Base-by-base conservation (phyloP, 805 yeast species). In the Candida coleopterorum region DNA sequence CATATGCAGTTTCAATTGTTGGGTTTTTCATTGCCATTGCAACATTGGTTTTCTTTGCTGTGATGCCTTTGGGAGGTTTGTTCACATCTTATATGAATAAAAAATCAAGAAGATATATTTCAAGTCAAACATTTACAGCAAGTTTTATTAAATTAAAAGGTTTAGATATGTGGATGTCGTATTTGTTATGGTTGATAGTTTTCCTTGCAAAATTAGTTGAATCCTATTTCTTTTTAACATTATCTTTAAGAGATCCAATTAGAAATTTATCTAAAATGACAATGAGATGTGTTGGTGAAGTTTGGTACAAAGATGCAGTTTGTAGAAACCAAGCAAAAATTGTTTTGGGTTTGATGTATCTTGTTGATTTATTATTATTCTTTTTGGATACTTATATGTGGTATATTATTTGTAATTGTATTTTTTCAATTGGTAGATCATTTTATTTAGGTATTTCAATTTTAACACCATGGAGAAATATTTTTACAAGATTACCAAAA, bases 391-490 rank as follows among this genome's bases (percentile, higher is more conserved):
- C 98, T 43, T 93, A 87, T 64, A 77, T 93, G 83, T 93, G 99
- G 99, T 93, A 93, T 75, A 89, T 93, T 72, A 72, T 93, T 53
- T 81, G 85, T 62, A 93, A 90, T 77, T 84, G 95, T 65, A 77
- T 87, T 49, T 89, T 87, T 79, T 90, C 97, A 44, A 87, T 93
- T 55, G 97, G 96, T 52, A 86, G 96, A 61, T 93, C 98, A 11
- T 93, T 93, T 77, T 93, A 90, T 75, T 76, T 94, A 64, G 99
- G 99, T 83, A 89, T 93, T 53, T 93, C 99, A 31, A 90, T 93
- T 48, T 79, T 89, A 74, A 93, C 99, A 28, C 99, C 99, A 45
- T 93, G 99, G 99, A 86, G 97, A 79, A 93, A 94, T 63, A 89
- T 93, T 52, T 93, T 90, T 74, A 81, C 96, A 37, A 82, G 99